These are phyloP conservation scores for Debaryomyces sp. DNA, from an alignment of 1,139 yeast species.

Conservation along the genomic window DNA sequence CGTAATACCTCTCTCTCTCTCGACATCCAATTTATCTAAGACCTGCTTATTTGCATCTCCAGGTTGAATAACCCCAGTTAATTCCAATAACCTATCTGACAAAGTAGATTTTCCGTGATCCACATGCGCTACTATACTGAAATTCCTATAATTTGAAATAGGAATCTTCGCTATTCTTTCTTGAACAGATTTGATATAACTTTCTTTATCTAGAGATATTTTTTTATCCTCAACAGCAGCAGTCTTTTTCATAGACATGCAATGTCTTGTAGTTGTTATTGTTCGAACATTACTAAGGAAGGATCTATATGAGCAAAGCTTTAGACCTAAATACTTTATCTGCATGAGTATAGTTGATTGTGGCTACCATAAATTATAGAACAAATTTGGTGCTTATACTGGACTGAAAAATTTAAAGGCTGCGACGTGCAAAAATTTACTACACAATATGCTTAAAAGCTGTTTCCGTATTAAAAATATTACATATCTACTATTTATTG, in stretches of 20 bases:
- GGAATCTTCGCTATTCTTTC: constrained; percentile 76
- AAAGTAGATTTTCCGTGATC: constrained; percentile 97
- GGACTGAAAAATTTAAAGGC: constrained; percentile 3
- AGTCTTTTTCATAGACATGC: constrained; percentile 9
- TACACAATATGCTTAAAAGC: background rate
- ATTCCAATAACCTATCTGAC: constrained; percentile 81
- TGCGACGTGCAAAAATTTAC: constrained; percentile 1
- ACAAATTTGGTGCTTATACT: background rate
- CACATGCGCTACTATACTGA: constrained; percentile 95
- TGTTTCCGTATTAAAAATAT: background rate
- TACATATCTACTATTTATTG: constrained; percentile 19
- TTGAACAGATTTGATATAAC: constrained; percentile 34
- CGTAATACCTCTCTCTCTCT: constrained; percentile 93
- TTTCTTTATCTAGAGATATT: constrained; percentile 34
- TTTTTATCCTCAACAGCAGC: constrained; percentile 29
- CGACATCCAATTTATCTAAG: constrained; percentile 88
- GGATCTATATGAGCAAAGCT: background rate
- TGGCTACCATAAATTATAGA: background rate
- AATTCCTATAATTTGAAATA: constrained; percentile 79
- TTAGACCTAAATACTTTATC: background rate
- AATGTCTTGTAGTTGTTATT: background rate
- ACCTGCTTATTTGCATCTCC: constrained; percentile 81
- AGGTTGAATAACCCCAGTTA: constrained; percentile 85
- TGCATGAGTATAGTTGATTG: constrained; percentile 3
- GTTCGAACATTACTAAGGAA: background rate